Conservation (phyloP, 176 grass and related monocot genomes). For the Oryza meyeriana region DNA sequence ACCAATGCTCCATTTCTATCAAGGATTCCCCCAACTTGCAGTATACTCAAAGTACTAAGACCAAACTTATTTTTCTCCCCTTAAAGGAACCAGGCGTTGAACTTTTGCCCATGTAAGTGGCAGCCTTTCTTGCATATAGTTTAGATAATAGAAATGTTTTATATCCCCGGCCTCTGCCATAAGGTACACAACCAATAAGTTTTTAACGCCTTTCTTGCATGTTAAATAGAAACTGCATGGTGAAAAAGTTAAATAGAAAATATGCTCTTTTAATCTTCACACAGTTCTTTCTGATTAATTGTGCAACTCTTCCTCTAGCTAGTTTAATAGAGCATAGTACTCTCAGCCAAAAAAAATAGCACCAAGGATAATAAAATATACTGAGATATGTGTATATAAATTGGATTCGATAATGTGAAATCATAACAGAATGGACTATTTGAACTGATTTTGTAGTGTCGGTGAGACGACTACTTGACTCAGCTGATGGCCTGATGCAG, state of each 20-base stretch:
- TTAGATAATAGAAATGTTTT: too few relatives aligned
- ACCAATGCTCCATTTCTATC: conserved; percentile 23
- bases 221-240: too few relatives aligned
- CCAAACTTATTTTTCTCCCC: conserved; percentile 28
- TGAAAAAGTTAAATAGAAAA: not conserved
- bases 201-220: not conserved
- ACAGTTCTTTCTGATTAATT: not conserved
- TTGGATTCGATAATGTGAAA: conserved; percentile 19
- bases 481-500: conserved; percentile 24
- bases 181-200: too few relatives aligned
- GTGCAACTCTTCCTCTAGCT: not conserved
- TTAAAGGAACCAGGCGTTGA: not conserved
- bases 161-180: too few relatives aligned
- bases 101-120: not conserved
- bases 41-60: conserved; percentile 33
- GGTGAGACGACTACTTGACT: conserved; percentile 42
- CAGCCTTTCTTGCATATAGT: not conserved
- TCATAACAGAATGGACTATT: not conserved
- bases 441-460: conserved; percentile 46
- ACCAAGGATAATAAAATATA: not conserved
- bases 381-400: not conserved
- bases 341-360: not conserved
- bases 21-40: conserved; percentile 38
- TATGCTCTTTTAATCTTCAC: not conserved
- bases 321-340: not conserved